Percentiles rank a stretch among this genome's conserved stretches.
These are phyloP conservation scores for Clavispora fructus DNA, from an alignment of 805 yeast genomes.

Conservation along the genomic window DNA sequence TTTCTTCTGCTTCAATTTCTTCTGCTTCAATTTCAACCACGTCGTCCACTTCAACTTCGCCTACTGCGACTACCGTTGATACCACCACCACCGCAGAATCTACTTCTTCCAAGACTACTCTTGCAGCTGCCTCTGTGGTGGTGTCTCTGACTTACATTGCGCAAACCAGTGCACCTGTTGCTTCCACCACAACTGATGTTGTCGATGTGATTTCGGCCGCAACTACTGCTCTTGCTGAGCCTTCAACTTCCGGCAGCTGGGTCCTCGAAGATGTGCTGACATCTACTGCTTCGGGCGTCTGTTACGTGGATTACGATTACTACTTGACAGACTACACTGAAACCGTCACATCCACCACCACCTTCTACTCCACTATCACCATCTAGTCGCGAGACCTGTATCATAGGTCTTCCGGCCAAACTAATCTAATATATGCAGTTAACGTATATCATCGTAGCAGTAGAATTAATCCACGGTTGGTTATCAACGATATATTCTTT, in stretches of 20 bases:
- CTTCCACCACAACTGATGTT: slow-evolving; percentile 26
- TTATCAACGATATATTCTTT: too few species aligned
- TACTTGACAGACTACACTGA: slow-evolving; percentile 23
- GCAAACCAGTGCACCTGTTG: slow-evolving; percentile 9
- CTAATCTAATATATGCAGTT: neutral
- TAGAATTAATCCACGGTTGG: too few species aligned
- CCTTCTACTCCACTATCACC: slow-evolving; percentile 32
- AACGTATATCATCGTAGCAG: neutral
- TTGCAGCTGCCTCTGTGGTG: neutral
- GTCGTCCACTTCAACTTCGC: neutral
- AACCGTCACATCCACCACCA: slow-evolving; percentile 36
- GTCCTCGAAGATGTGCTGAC: slow-evolving; percentile 31
- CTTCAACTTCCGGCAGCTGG: slow-evolving; percentile 23
- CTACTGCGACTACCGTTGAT: neutral
- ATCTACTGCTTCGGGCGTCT: slow-evolving; percentile 23
- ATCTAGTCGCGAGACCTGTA: neutral
- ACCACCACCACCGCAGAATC: slow-evolving; percentile 1
- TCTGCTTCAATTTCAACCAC: slow-evolving; percentile 1
- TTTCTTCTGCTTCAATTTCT: slow-evolving; percentile 4
- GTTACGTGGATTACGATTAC: slow-evolving; percentile 35
- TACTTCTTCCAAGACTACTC: neutral
- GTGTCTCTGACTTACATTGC: neutral
- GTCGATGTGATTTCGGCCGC: slow-evolving; percentile 1
- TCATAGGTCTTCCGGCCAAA: neutral
- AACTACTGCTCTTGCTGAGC: neutral